Conservation (phyloP, 352 stramenopile species). For the Pythium insidiosum region DNA sequence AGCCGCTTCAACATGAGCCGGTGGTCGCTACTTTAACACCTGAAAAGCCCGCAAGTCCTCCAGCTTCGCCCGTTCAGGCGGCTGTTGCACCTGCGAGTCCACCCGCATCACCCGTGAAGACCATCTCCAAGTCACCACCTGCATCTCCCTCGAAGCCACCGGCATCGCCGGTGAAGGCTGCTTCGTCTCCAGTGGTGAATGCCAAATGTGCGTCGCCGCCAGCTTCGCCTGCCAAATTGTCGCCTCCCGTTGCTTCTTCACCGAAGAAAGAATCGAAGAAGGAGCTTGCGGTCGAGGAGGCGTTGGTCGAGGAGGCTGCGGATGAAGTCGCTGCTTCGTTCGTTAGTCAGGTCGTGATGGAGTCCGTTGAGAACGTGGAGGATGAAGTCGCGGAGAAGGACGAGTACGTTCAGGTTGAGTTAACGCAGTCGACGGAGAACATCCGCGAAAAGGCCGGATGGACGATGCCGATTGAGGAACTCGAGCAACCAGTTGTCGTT, state of each 20-base stretch:
- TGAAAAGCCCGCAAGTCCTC: too few relatives aligned
- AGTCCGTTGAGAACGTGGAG: conserved; percentile 32
- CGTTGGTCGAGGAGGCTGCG: conserved; percentile 16
- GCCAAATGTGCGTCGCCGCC: too few relatives aligned
- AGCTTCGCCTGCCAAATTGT: too few relatives aligned
- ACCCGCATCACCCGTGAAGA: conserved; percentile 1
- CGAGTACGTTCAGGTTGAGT: conserved; percentile 60
- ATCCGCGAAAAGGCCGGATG: conserved; percentile 17
- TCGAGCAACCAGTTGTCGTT: conserved; percentile 6
- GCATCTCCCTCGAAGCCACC: too few relatives aligned
- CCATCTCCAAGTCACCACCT: conserved; percentile 7
- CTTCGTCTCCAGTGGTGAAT: too few relatives aligned
- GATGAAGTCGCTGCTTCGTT: conserved; percentile 17
- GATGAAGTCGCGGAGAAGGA: conserved; percentile 33
- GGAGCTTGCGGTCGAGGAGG: conserved; percentile 3
- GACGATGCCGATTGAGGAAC: conserved; percentile 2
- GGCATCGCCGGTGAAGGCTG: too few relatives aligned
- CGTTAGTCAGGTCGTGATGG: conserved; percentile 30
- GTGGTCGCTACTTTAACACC: too few relatives aligned
- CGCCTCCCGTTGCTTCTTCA: too few relatives aligned
- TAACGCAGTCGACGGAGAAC: conserved; percentile 39
- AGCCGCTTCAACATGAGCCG: too few relatives aligned
- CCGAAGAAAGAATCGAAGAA: conserved; percentile 11
- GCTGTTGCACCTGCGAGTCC: too few relatives aligned
- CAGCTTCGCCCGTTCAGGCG: too few relatives aligned